Base-by-base conservation (phyloP, 225 moss, liverwort and hornwort genomes). In the Pseudoscleropodium purum region DNA sequence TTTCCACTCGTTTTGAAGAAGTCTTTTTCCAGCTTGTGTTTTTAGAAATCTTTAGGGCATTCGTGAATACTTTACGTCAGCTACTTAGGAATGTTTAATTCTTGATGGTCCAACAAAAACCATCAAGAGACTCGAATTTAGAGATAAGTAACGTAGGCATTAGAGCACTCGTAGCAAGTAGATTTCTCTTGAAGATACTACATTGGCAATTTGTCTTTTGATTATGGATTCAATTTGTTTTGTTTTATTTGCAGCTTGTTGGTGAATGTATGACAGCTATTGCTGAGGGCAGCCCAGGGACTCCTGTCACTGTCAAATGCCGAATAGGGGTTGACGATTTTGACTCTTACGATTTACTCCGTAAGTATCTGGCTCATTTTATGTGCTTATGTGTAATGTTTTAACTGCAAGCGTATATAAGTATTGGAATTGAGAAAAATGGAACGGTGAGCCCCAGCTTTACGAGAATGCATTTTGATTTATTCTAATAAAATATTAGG, bases 321-420 rank as follows among this genome's bases (percentile, higher is more conserved):
- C 94, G 97, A 90, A 97, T 99, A 89, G 99, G 99, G 89, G 99
- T 99, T 87, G 97, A 99, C 72, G 84, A 97, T 84, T 97, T 95
- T 88, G 99, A 99, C 89, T 96, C 99, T 61, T 99, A 96, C 90
- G 96, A 97, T 87, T 89, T 97, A 69, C 97, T 99, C 47, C 82
- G 97, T 99, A 89, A 93, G 97, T 90, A 88, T 77, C 76, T 87
- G 66, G 36, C 60, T 81, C 89, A 69, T 75, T 70, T 89, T 90
- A 65, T 79, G 51, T 39, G 39, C 57, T 47, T 61, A 41, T 31
- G 16, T 79, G 33, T n/a, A 79, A 49, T 85, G 18, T 70, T 59
- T 78, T 23, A 85, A 62, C 52, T 85, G 47, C 54, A n/a, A 33
- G 20, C 41, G 24, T 52, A 18, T 62, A 52, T 25, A 72, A 54